Evolutionary conservation across 176 grass and related monocot species (phyloP), one percentile per base, ranked within the genome.

Genomic region (Coix lacrymajobi): DNA sequence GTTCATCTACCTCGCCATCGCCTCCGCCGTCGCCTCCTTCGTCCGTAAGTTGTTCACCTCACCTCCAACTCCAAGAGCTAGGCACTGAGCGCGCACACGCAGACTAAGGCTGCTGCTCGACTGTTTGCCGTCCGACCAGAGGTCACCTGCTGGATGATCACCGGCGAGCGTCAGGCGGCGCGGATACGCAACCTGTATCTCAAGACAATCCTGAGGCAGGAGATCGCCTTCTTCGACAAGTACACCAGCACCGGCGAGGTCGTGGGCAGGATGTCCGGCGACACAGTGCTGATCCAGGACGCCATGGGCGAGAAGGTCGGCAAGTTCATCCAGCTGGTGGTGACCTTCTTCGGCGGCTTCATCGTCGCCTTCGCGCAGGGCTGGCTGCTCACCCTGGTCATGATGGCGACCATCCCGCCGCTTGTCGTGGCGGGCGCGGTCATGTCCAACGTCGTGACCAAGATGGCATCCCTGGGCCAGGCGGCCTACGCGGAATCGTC

Each of bases 261-360:
- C 14, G 87, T 99, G 1, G 97, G 91, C 64, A 84, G 97, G 75
- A 99, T 99, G 97, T 99, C 97, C 7, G 97, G 97, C 0, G 97
- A 99, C 75, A 99, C 97, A 2, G 97, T 99, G 22, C 83, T 99
- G 12, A 99, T 99, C 91, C 97, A 99, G 68, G 97, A 99, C 38
- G 97, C 97, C 87, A 99, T 99, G 97, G 97, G 97, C 3, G 97
- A 99, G 84, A 99, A 99, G 93, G 97, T 99, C 66, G 96, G 91
- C 33, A 98, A 98, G 83, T 98, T 98, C 86, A 78, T 95, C 68
- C 96, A 98, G 89, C 66, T 99, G 1, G 75, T 93, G 40, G 79
- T 94, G 16, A 98, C 92, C 8, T 98, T 98, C 88, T 62, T 95
- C 10, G 96, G 96, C 76, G 96, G 96, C 32, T 98, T 98, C 66